Conservation (phyloP, 2,329 filamentous ascomycete species). For the Ophiostoma angusticollis region DNA sequence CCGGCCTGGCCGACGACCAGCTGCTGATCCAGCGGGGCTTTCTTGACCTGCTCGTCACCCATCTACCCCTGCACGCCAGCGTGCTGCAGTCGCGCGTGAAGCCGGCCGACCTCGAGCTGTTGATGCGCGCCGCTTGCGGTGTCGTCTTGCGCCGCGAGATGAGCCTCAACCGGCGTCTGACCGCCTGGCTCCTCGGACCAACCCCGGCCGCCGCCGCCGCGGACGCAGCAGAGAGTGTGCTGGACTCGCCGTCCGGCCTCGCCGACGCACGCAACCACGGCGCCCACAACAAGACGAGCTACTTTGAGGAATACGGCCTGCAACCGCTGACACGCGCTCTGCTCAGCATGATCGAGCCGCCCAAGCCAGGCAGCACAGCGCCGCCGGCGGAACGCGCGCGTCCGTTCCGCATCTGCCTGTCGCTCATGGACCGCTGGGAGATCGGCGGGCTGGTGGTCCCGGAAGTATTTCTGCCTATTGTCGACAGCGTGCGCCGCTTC, state of each 20-base stretch:
- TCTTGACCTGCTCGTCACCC: conserved; percentile 79
- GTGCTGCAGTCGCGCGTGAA: conserved; percentile 68
- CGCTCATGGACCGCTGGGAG: conserved; percentile 97
- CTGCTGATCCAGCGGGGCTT: conserved; percentile 88
- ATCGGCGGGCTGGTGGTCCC: conserved; percentile 84
- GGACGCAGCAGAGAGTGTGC: conserved; percentile 16
- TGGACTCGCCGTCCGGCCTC: conserved; percentile 31
- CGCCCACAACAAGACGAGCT: conserved; percentile 51
- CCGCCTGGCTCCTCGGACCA: conserved; percentile 89
- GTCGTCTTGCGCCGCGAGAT: conserved; percentile 88
- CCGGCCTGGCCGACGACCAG: conserved; percentile 77
- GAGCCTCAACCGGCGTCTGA: conserved; percentile 89
- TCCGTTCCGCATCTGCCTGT: conserved; percentile 84
- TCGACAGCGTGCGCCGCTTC: conserved; percentile 68
- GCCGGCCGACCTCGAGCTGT: conserved; percentile 61
- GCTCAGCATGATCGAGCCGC: conserved; percentile 58
- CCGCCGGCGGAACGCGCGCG: conserved; percentile 61
- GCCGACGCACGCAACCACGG: conserved; percentile 18
- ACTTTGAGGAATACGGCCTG: conserved; percentile 73
- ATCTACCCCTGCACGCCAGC: conserved; percentile 71
- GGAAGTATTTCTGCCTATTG: conserved; percentile 73
- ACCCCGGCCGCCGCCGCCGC: conserved; percentile 29
- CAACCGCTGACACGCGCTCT: conserved; percentile 62
- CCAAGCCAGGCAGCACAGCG: conserved; percentile 17
- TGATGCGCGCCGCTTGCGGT: conserved; percentile 71